phyloP scores from a whole-genome alignment of 116 monocot species.

The Iris pallida region DNA sequence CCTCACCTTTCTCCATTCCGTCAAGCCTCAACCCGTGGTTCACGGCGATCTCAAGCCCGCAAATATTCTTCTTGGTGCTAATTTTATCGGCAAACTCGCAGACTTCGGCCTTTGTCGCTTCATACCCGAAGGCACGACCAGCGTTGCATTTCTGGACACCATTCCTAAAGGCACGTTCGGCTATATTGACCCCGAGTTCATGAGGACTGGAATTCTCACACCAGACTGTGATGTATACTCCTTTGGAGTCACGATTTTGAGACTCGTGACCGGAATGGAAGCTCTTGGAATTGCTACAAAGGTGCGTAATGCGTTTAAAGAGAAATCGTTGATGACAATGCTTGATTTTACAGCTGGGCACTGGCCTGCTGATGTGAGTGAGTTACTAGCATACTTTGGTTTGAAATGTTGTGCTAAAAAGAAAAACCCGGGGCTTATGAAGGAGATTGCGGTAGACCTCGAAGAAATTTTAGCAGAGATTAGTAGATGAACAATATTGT shows the following conservation, averaged over 20 bases:
- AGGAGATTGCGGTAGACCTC: too few species aligned
- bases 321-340: constrained; percentile 24
- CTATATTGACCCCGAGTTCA: constrained; percentile 70
- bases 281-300: constrained; percentile 34
- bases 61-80: constrained; percentile 64
- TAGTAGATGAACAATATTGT: too few species aligned
- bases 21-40: too few species aligned
- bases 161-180: constrained; percentile 54
- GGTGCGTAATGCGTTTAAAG: constrained; percentile 41
- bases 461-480: too few species aligned
- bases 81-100: constrained; percentile 41
- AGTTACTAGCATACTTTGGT: too few species aligned
- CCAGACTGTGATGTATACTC: constrained; percentile 54
- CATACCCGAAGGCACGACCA: constrained; percentile 22
- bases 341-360: constrained; percentile 50
- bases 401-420: too few species aligned
- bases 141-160: constrained; percentile 37
- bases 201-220: too few species aligned
- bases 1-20: too few species aligned
- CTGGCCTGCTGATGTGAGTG: too few species aligned
- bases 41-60: constrained; percentile 74
- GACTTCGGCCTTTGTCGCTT: constrained; percentile 65
- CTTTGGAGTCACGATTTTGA: constrained; percentile 52
- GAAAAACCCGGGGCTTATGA: too few species aligned
- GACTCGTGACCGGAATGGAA: constrained; percentile 52